These are phyloP conservation scores for Saturnispora mendoncae DNA, from an alignment of 805 yeast genomes.

Conservation along the genomic window DNA sequence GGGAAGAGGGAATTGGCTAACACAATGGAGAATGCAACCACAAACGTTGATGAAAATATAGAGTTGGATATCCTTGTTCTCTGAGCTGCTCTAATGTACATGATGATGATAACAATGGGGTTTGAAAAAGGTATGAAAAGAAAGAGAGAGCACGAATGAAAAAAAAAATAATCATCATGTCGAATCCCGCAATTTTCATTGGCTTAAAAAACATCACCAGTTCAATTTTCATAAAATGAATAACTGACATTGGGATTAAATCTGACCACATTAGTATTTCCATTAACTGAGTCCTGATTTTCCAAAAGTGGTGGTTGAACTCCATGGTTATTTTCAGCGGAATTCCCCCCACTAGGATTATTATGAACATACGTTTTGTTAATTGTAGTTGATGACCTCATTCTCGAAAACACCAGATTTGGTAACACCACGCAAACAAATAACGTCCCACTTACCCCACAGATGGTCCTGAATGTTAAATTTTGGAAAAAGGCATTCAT, in stretches of 20 bases:
- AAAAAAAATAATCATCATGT: slow-evolving; percentile 9
- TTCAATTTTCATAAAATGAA: slow-evolving; percentile 17
- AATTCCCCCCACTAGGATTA: not conserved
- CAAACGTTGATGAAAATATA: slow-evolving; percentile 62
- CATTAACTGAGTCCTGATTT: too few relatives aligned
- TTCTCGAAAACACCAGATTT: slow-evolving; percentile 22
- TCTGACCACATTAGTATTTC: slow-evolving; percentile 15
- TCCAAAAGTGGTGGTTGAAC: too few relatives aligned
- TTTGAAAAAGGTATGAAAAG: not conserved
- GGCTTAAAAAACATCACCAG: not conserved
- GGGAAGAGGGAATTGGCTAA: slow-evolving; percentile 29
- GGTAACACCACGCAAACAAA: slow-evolving; percentile 20
- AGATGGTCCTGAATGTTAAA: slow-evolving; percentile 20
- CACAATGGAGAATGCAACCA: slow-evolving; percentile 53
- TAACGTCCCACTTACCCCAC: slow-evolving; percentile 15
- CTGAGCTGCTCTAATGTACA: slow-evolving; percentile 42
- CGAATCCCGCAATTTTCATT: not conserved
- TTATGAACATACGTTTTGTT: slow-evolving; percentile 21
- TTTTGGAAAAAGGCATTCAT: slow-evolving; percentile 28
- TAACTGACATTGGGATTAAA: slow-evolving; percentile 27
- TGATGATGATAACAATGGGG: not conserved
- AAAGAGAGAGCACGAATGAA: too few relatives aligned
- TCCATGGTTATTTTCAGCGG: too few relatives aligned
- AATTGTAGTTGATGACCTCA: slow-evolving; percentile 19
- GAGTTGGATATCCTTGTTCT: slow-evolving; percentile 53